Evolutionary conservation across 2,329 filamentous ascomycete species (phyloP).

Genomic region (Aspergillus carbonarius): DNA sequence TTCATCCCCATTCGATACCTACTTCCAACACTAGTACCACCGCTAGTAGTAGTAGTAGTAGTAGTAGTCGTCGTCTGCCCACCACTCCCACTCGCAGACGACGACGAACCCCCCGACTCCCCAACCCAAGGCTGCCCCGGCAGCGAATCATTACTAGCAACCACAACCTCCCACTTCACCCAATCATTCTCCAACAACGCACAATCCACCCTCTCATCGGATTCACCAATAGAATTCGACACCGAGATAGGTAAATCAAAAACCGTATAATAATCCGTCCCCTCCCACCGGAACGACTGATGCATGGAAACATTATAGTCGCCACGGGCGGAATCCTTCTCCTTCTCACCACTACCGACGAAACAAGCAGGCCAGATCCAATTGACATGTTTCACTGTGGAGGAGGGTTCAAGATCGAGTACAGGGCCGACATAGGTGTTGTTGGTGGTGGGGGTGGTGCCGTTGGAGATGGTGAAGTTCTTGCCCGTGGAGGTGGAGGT

Average conservation of each 20-base stretch:
- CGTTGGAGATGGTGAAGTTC: constrained; percentile 69
- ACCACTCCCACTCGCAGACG: neutral
- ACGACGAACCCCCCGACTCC: no score
- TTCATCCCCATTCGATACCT: neutral
- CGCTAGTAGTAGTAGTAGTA: neutral
- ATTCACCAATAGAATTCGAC: constrained; percentile 59
- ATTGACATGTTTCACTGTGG: constrained; percentile 71
- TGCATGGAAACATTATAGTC: constrained; percentile 71
- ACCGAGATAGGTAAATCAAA: constrained; percentile 69
- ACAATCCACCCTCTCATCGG: constrained; percentile 25
- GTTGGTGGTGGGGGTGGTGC: constrained; percentile 41
- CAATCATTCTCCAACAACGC: constrained; percentile 25
- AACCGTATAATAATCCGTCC: constrained; percentile 64
- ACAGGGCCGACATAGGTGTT: constrained; percentile 60
- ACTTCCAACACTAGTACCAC: neutral
- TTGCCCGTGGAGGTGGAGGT: constrained; percentile 62
- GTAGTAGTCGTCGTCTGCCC: neutral
- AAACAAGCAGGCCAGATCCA: constrained; percentile 72
- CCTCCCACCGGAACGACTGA: constrained; percentile 67
- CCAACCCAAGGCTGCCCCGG: constrained; percentile 25
- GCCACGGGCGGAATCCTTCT: constrained; percentile 54
- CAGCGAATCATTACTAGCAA: constrained; percentile 22
- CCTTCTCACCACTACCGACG: constrained; percentile 56
- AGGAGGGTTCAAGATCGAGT: constrained; percentile 62
- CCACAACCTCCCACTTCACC: constrained; percentile 10